phyloP scores from a whole-genome alignment of 2,329 filamentous ascomycete genomes.

The Calonectria hawksworthii region DNA sequence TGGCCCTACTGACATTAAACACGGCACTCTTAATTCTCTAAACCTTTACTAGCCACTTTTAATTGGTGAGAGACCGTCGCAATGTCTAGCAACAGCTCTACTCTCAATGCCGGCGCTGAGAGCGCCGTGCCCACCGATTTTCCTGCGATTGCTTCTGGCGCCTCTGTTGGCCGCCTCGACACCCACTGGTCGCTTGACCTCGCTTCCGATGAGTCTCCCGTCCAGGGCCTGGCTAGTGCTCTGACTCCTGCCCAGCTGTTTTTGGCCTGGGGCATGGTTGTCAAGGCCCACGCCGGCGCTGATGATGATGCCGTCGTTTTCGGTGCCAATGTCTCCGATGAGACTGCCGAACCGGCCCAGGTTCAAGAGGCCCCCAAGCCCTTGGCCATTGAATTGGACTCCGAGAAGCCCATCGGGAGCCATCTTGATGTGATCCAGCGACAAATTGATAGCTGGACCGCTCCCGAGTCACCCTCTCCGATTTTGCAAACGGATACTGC shows the following conservation, averaged over 20 bases:
- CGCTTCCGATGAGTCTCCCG: background rate
- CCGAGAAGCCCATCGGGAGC: conserved; percentile 4
- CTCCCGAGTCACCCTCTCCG: background rate
- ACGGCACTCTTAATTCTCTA: background rate
- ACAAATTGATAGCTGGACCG: background rate
- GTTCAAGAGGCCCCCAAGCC: background rate
- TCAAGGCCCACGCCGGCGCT: conserved; percentile 1
- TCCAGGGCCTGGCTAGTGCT: conserved; percentile 1
- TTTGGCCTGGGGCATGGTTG: conserved; percentile 6
- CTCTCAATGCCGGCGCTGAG: background rate
- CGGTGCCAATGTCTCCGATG: background rate
- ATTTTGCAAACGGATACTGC: background rate
- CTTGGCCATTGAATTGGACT: background rate
- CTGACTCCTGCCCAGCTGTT: conserved; percentile 6
- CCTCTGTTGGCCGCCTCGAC: background rate
- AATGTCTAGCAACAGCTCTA: conserved; percentile 9
- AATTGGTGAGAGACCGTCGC: conserved; percentile 1
- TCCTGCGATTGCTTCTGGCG: background rate
- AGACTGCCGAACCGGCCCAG: background rate
- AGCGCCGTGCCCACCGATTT: conserved; percentile 1
- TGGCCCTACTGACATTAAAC: conserved; percentile 1
- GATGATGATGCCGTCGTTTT: conserved; percentile 4
- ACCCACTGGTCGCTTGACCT: conserved; percentile 7
- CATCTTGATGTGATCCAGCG: background rate
- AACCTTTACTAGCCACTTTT: background rate